Evolutionary conservation across 2,329 filamentous ascomycete species (phyloP).

Genomic region (Fusarium sp.): DNA sequence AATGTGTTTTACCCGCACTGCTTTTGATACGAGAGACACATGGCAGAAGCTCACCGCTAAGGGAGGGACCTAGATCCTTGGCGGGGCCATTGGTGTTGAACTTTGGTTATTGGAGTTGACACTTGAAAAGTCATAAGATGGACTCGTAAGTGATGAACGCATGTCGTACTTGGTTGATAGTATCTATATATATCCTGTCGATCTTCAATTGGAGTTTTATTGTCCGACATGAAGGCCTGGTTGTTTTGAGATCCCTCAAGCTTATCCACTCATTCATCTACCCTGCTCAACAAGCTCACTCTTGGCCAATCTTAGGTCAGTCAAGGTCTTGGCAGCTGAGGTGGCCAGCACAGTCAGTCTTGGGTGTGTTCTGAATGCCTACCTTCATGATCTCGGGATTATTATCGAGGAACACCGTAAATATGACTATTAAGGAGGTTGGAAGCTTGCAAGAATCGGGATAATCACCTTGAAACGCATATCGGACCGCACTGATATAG

Average conservation of each 20-base stretch:
- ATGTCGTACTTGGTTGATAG: not conserved
- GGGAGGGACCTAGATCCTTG: not conserved
- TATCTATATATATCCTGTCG: not conserved
- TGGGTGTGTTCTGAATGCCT: not conserved
- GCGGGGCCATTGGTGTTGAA: not conserved
- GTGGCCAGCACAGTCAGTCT: not conserved
- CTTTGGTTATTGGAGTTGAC: not conserved
- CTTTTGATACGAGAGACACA: constrained; percentile 6
- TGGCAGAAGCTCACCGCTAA: constrained; percentile 14
- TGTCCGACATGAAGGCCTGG: not conserved
- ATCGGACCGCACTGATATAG: not conserved
- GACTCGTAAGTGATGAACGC: not conserved
- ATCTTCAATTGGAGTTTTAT: not conserved
- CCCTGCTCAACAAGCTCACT: not conserved
- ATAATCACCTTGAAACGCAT: not conserved
- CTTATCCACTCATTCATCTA: not conserved
- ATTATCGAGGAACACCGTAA: not conserved
- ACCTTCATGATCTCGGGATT: not conserved
- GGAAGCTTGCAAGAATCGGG: not conserved
- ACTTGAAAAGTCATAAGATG: not conserved
- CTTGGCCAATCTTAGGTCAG: not conserved
- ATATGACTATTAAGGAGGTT: not conserved
- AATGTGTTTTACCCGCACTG: constrained; percentile 4
- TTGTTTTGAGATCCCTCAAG: not conserved
- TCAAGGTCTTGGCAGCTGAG: constrained; percentile 4